Evolutionary conservation across 805 yeast genomes (phyloP), one percentile per base, ranked within the genome.

Genomic region (Ogataea dorogensis): DNA sequence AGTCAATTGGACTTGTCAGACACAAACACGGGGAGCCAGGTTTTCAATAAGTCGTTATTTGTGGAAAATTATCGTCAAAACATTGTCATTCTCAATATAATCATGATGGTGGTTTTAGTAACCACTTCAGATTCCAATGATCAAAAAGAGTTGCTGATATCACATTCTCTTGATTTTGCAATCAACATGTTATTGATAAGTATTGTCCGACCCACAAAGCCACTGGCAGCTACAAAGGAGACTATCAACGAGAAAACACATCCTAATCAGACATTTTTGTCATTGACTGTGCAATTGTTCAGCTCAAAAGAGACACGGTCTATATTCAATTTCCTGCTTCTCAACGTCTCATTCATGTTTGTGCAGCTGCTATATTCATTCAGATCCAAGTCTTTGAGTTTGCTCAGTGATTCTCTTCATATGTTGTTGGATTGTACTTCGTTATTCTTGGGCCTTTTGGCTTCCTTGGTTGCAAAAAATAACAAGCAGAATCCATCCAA

Each of bases 381-480:
- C 63, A 72, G 95, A 43, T 88, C 98, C 1, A 89, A 86, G 54
- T 91, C 98, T 0, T 65, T 93, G 29, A 97, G 98, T 8, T 67
- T 93, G 16, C 61, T 93, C 34, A 87, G 96, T 13, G 99, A 93
- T 55, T 87, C 96, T 1, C 70, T 93, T 34, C 99, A 93, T 60
- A 93, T 93, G 99, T 84, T 95, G 2, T 68, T 93, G 38, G 99
- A 93, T 60, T 93, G 98, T 58, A 73, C 87, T 0, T 94, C 98
- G 0, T 66, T 93, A 37, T 78, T 93, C 3, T 73, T 93, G 19
- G 99, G 99, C 0, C 66, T 93, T 2, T 70, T 91, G 17, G 98
- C 99, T 0, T 86, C 94, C 77, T 10, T 62, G 54, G 46, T 64
- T 45, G 47, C 71, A 46, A 38, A 56, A 24, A 52, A 56, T 18